Evolutionary conservation across 2,329 filamentous ascomycete genomes (phyloP), one percentile per base, ranked within the genome.

Genomic region (Aureobasidium sp.): DNA sequence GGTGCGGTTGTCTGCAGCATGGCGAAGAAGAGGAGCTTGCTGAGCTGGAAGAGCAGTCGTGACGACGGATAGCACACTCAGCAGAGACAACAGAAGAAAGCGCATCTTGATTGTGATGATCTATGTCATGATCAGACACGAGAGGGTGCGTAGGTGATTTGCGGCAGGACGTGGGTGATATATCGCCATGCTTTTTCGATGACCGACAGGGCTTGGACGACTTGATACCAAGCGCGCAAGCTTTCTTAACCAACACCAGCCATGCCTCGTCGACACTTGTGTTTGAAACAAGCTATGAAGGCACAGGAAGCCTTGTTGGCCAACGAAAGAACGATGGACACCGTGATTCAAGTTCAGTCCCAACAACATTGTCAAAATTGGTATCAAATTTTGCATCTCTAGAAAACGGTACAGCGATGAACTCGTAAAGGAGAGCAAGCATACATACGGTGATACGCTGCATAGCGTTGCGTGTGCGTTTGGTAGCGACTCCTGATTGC

Each of bases 1-100:
- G 33, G 71, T 67, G 64, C 68, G 72, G 63, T 68, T 68, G 64
- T 69, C 69, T 65, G 62, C 57, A 59, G 63, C 60, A 65, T 69
- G 66, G 62, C 64, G 66, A 64, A 67, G 64, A 27, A 73, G 67
- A 27, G 72, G 71, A 19, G 65, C 61, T 63, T 74, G 70, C 6
- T 60, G 60, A 57, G 62, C 53, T 23, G 59, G 61, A 3, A 64
- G 57, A 27, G 61, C 66, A 54, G 57, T 50, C 43, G 57, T 60
- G 59, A 64, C 65, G 60, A 29, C 66, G 58, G 55, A 67, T 64
- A 57, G 33, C 21, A 17, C 37, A 33, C 43, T 31, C 43, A 58
- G 21, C 23, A 40, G 33, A 31, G 33, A 23, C 21, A 49, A 10
- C 51, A 42, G 25, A 37, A 61, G 61, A 58, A 60, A 51, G 57